Base-by-base conservation (phyloP, 2,329 filamentous ascomycete genomes). In the Botrytis cinerea region DNA sequence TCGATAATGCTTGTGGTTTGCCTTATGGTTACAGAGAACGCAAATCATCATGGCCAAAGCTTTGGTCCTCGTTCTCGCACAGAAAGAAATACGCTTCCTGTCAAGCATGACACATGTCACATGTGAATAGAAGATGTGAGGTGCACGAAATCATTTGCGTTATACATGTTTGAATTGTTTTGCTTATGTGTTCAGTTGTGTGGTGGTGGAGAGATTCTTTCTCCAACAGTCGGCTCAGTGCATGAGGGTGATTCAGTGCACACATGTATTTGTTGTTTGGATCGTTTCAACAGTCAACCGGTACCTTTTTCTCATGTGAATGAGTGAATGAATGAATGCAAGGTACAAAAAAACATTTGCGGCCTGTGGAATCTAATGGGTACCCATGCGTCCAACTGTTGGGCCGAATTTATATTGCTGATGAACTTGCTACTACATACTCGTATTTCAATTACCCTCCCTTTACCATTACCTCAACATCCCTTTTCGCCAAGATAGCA, bases 31-130 rank as follows among this genome's bases (percentile, higher is more conserved):
- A 40, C 32, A 32, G 59, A 40, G 59, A 10, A 61, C 25, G 35
- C 40, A 63, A 45, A 45, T 28, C 38, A 63, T 62, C 60, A 28
- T 63, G 61, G 61, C 38, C 61, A 63, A 14, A 63, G 61, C 61
- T 43, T 45, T 40, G 9, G 18, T 22, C 38, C 48, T 51, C n/a
- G 7, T 28, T 28, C 32, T 59, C 28, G 28, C 20, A 38, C 35
- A 38, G 35, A 63, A 38, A n/a, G 35, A 38, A 40, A 61, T 22
- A 54, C 51, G 51, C 51, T 54, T 28, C 28, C 16, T 28, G 51
- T 54, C 35, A 61, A 61, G 40, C 22, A 61, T n/a, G 22, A 38
- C 32, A 54, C 51, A 61, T n/a, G 35, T 61, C 32, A 54, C 51
- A 28, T 14, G 32, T 40, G 32, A 10, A 38, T 38, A 14, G 20